Percentiles rank a stretch among this genome's conserved stretches.
Evolutionary conservation across 305 asterid species (phyloP).

Genomic region (Rubia peregrina): DNA sequence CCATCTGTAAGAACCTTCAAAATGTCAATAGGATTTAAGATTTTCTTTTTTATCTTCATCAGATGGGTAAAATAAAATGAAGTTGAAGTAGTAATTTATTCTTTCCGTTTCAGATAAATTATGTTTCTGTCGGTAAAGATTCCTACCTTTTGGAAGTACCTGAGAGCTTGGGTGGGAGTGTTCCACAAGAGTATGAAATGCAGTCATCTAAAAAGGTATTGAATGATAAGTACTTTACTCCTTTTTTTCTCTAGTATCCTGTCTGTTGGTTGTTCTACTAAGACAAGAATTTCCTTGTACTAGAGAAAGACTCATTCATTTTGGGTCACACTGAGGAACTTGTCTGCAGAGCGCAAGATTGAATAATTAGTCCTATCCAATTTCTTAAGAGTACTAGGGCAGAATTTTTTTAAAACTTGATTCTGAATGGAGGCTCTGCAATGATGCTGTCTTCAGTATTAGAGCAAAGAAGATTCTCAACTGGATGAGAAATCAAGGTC

Average conservation of each 20-base stretch:
- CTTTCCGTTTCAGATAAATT: constrained; percentile 42
- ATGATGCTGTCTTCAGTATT: neutral
- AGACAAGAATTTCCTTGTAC: neutral
- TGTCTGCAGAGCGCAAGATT: neutral
- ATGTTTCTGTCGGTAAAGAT: constrained; percentile 86
- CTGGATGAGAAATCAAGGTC: constrained; percentile 4
- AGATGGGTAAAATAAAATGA: neutral
- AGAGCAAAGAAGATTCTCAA: neutral
- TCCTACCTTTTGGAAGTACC: constrained; percentile 92
- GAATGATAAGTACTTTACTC: neutral
- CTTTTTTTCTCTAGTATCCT: neutral
- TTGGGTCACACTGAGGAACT: neutral
- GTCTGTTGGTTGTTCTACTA: neutral
- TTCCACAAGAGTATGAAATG: constrained; percentile 76
- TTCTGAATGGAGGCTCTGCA: neutral
- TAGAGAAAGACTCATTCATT: neutral
- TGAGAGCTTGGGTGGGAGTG: constrained; percentile 56
- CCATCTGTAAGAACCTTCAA: constrained; percentile 56
- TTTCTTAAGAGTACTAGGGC: neutral
- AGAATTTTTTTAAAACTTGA: neutral
- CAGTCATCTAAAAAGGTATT: constrained; percentile 88
- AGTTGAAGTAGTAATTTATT: neutral
- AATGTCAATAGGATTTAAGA: constrained; percentile 13
- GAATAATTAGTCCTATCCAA: neutral
- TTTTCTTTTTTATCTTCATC: constrained; percentile 8